Base-by-base conservation (phyloP, 2,329 filamentous ascomycete genomes). In the Cladosporium colombiae region DNA sequence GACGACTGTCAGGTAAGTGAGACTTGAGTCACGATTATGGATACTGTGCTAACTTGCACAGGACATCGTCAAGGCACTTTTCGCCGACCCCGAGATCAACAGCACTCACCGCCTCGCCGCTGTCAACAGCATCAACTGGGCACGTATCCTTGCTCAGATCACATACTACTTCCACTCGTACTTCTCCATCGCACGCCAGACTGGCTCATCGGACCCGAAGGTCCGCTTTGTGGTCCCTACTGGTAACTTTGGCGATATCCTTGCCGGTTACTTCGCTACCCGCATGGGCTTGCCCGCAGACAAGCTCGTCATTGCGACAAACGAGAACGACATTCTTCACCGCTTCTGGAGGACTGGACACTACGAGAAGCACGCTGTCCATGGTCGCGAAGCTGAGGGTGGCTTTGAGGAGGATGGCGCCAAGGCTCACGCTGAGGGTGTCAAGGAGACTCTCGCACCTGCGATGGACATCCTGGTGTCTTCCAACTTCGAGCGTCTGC, bases 391-490 rank as follows among this genome's bases (percentile, higher is more conserved):
- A 60, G 86, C 87, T 0, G 81, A 86, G 69, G 84, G 84, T 53
- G 84, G 84, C 13, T 76, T 86, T 25, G 78, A 78, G 3, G 81
- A 81, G 62, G 86, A 88, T 71, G 86, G 86, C 29, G 85, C 79
- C 21, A 85, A 88, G 72, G 85, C 86, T 8, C 88, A 92, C 67
- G 79, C 81, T 53, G 86, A 88, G 53, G 92, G 91, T 44, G 92
- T 94, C 68, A 93, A 92, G 81, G 93, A 96, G 81, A 99, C 95
- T 0, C 85, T 96, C 61, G 93, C 90, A 72, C 95, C 95, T 0
- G 95, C 95, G 55, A 98, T 99, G 95, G 95, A 99, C 78, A 98
- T 98, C 70, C 84, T 98, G 3, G 93, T 98, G 14, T 94, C 91
- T 27, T 95, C 91, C 77, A 99, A 99, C 82, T 98, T 99, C 76